Conservation (phyloP, 257 asterid genomes). For the Solanum chilense region DNA sequence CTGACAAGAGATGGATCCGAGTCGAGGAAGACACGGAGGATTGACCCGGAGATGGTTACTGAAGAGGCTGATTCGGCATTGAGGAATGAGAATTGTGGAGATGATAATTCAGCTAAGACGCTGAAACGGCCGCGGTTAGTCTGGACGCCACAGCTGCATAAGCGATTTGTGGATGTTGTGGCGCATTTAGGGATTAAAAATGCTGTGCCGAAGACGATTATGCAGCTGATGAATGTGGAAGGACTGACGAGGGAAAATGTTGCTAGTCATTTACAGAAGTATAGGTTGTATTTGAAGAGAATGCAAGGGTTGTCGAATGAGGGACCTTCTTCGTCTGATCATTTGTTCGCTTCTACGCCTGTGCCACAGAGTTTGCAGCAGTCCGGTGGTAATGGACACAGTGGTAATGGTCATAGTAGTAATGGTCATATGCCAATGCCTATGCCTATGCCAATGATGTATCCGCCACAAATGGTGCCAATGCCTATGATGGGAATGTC, state of each 20-base stretch:
- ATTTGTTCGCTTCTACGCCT: slow-evolving; percentile 8
- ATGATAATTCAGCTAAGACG: not conserved
- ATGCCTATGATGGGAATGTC: slow-evolving; percentile 51
- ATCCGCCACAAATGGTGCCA: slow-evolving; percentile 48
- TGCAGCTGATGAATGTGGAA: slow-evolving; percentile 21
- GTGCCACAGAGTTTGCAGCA: slow-evolving; percentile 6
- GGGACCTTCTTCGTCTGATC: slow-evolving; percentile 8
- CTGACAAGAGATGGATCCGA: slow-evolving; percentile 7
- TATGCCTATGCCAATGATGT: slow-evolving; percentile 36
- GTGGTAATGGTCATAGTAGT: slow-evolving; percentile 12
- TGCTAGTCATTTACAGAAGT: slow-evolving; percentile 23
- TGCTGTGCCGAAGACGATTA: slow-evolving; percentile 22
- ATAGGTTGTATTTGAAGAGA: slow-evolving; percentile 17
- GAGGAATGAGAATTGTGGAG: not conserved
- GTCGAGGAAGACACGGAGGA: slow-evolving; percentile 3
- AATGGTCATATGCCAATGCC: slow-evolving; percentile 1
- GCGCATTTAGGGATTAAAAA: slow-evolving; percentile 14
- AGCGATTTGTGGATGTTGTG: slow-evolving; percentile 18
- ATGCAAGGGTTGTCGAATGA: slow-evolving; percentile 14
- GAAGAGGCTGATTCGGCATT: slow-evolving; percentile 4
- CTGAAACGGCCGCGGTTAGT: slow-evolving; percentile 12
- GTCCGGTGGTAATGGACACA: slow-evolving; percentile 1
- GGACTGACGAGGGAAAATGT: slow-evolving; percentile 20
- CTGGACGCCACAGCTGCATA: slow-evolving; percentile 24
- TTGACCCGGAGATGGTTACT: not conserved